Base-by-base conservation (phyloP, 106 monocot genomes). In the Allium sativum region DNA sequence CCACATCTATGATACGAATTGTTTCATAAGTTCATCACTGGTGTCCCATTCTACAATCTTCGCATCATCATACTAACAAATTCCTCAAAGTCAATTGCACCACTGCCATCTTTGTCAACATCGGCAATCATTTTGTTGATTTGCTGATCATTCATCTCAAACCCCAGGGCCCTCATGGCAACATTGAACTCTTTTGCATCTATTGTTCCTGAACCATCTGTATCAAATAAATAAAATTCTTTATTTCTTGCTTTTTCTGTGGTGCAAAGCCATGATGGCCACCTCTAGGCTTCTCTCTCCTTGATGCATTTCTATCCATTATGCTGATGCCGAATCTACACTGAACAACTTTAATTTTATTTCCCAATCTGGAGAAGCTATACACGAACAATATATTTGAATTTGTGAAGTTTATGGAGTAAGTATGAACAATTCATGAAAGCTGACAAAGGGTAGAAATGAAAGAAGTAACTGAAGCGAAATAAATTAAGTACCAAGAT, bases 151-250 rank as follows among this genome's bases (percentile, higher is more conserved):
- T 79, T 90, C 84, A 96, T 80, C 70, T 96, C 95, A 76, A 96
- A 90, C 18, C 95, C 95, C 63, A 96, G 68, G 10, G 95, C 95
- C 95, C 95, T 90, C 90, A 96, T 96, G 21, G 95, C 95, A 76
- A 96, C 78, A 75, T 73, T 82, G 68, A 96, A 73, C 62, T 96
- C 95, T 59, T 84, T 96, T 20, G 84, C 87, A 78, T 96, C 95
- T 77, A 96, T 90, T 56, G 74, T 90, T 10, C 90, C 95, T 90
- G 95, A 96, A 48, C 82, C 82, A 82, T 96, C 95, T 60, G 84
- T 84, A 78, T 96, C 95, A 77, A 90, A 96, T 48, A 96, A 78
- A 6, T 96, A 86, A 76, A 96, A 96, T 42, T 86, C 87, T 77
- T 87, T 55, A 96, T 96, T 76, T 96, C 95, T 70, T 84, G 78